Conservation (phyloP, 1,284 basidiomycete genomes). For the Cronartium quercuum region DNA sequence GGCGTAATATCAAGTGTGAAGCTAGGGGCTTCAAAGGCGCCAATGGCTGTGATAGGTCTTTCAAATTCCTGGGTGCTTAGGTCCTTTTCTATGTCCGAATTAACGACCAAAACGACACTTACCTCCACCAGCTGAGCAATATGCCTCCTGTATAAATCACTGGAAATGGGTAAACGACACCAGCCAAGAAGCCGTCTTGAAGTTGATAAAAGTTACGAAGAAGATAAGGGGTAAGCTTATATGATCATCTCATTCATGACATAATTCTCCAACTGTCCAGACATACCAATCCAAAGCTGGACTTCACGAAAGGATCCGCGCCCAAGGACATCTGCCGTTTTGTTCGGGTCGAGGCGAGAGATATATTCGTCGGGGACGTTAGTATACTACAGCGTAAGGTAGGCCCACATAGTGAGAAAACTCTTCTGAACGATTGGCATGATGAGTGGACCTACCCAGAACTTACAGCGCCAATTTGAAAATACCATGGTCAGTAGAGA, state of each 20-base stretch:
- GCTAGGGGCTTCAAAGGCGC: slow-evolving; percentile 68
- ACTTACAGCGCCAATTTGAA: background rate
- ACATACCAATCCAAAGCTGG: slow-evolving; percentile 59
- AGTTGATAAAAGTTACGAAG: too few relatives aligned
- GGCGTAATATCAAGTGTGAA: slow-evolving; percentile 72
- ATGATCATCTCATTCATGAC: background rate
- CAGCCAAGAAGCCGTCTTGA: slow-evolving; percentile 60
- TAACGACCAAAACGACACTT: background rate
- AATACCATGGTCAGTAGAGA: background rate
- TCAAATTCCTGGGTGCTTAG: background rate
- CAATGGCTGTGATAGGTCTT: slow-evolving; percentile 67
- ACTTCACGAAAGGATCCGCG: slow-evolving; percentile 73
- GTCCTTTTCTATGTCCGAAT: background rate
- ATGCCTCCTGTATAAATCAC: slow-evolving; percentile 76
- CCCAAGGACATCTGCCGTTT: slow-evolving; percentile 52
- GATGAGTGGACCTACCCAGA: slow-evolving; percentile 18
- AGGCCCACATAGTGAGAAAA: background rate
- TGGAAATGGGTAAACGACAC: slow-evolving; percentile 67
- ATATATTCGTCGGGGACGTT: slow-evolving; percentile 62
- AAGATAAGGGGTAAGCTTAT: background rate
- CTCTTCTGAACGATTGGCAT: background rate
- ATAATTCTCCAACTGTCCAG: background rate
- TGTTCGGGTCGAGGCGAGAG: slow-evolving; percentile 55
- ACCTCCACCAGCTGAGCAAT: slow-evolving; percentile 62
- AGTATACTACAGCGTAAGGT: slow-evolving; percentile 57